Percentiles rank a stretch among this genome's conserved stretches.
Conservation (phyloP, 371 early-diverging fungal genomes). For the Apophysomyces trapeziformis region DNA sequence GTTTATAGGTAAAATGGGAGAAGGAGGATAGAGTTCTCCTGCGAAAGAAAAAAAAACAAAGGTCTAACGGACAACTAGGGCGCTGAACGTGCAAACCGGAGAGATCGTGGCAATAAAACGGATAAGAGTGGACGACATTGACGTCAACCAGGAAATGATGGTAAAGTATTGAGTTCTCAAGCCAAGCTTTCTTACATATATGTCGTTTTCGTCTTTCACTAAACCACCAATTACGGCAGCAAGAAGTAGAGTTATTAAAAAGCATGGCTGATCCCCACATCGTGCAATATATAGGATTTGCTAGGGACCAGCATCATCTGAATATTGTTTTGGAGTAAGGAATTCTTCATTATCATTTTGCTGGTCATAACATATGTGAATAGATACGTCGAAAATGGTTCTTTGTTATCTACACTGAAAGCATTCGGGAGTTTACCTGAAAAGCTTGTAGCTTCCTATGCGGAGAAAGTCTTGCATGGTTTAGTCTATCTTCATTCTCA, state of each 20-base stretch:
- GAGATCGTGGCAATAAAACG: slow-evolving; percentile 89
- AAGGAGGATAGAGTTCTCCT: slow-evolving; percentile 28
- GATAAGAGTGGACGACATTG: slow-evolving; percentile 66
- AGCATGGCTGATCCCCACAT: slow-evolving; percentile 77
- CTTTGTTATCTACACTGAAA: slow-evolving; percentile 80
- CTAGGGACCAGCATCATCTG: slow-evolving; percentile 67
- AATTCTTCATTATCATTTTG: background rate
- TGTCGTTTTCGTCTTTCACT: slow-evolving; percentile 22
- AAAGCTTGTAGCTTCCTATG: slow-evolving; percentile 84
- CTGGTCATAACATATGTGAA: background rate
- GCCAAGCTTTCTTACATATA: no score
- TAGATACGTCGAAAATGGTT: slow-evolving; percentile 91
- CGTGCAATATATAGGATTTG: slow-evolving; percentile 84
- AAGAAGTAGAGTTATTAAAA: slow-evolving; percentile 73
- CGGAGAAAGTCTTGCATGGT: slow-evolving; percentile 85
- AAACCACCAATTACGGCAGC: slow-evolving; percentile 28
- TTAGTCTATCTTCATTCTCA: slow-evolving; percentile 90
- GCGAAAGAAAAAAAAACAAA: slow-evolving; percentile 36
- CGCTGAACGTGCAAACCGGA: slow-evolving; percentile 81
- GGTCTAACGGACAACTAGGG: slow-evolving; percentile 58
- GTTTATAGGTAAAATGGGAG: slow-evolving; percentile 62
- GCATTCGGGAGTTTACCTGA: slow-evolving; percentile 93
- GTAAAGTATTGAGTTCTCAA: slow-evolving; percentile 16
- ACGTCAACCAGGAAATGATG: slow-evolving; percentile 59
- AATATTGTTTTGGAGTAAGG: slow-evolving; percentile 85